Percentiles rank a stretch among this genome's conserved stretches.
phyloP scores from a whole-genome alignment of 2,329 filamentous ascomycete genomes.

The Mycosphaerella sp. region DNA sequence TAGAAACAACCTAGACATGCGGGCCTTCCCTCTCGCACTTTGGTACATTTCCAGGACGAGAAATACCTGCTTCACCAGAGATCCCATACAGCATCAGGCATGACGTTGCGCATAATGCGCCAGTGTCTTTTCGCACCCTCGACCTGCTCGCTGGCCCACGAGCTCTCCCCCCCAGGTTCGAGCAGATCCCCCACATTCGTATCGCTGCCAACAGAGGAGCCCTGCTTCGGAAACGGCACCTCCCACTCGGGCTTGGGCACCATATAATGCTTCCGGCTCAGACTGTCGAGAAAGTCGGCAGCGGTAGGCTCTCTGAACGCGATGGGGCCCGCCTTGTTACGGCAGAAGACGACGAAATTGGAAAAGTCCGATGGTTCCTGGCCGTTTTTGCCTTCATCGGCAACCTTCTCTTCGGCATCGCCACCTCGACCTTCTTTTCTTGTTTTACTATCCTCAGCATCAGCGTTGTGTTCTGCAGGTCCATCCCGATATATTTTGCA shows the following conservation, averaged over 20 bases:
- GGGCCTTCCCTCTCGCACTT: slow-evolving; percentile 4
- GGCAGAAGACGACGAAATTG: slow-evolving; percentile 95
- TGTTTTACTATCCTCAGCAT: slow-evolving; percentile 15
- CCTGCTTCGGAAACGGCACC: slow-evolving; percentile 29
- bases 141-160: slow-evolving; percentile 65
- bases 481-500: slow-evolving; percentile 88
- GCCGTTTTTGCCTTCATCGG: background rate
- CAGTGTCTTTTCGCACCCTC: slow-evolving; percentile 79
- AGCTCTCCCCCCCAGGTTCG: slow-evolving; percentile 55
- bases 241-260: slow-evolving; percentile 65
- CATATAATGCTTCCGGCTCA: slow-evolving; percentile 63
- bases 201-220: background rate
- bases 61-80: slow-evolving; percentile 55
- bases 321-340: slow-evolving; percentile 48
- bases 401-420: background rate
- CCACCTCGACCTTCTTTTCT: background rate
- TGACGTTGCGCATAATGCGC: slow-evolving; percentile 79
- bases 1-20: background rate
- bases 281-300: slow-evolving; percentile 51
- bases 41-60: background rate
- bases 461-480: slow-evolving; percentile 34
- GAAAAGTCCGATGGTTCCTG: slow-evolving; percentile 57
- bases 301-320: slow-evolving; percentile 3
- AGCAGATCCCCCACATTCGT: slow-evolving; percentile 47
- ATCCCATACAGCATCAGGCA: slow-evolving; percentile 77